These are phyloP conservation scores for Microcyclosporella mali DNA, from an alignment of 2,329 filamentous ascomycete species.

Conservation along the genomic window DNA sequence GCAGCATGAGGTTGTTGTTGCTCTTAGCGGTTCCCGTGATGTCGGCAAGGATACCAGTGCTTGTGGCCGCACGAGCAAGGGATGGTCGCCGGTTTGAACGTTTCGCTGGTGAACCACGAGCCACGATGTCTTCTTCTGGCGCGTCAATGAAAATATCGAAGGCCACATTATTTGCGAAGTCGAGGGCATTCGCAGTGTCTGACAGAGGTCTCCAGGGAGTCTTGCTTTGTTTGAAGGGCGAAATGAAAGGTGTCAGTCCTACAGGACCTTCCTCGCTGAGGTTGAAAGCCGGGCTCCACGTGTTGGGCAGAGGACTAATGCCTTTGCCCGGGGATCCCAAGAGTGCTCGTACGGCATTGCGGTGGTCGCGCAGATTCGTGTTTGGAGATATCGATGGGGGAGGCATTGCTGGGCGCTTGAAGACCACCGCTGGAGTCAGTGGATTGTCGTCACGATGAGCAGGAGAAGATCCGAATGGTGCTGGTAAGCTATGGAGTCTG, in stretches of 20 bases:
- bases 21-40: constrained; percentile 50
- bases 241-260: constrained; percentile 40
- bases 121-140: constrained; percentile 36
- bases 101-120: constrained; percentile 62
- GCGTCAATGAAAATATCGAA: constrained; percentile 57
- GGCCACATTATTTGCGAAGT: constrained; percentile 20
- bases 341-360: constrained; percentile 73
- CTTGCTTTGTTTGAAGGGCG: constrained; percentile 26
- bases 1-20: constrained; percentile 36
- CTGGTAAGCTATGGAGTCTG: constrained; percentile 42
- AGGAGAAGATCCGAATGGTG: constrained; percentile 35
- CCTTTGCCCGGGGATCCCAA: constrained; percentile 68
- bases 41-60: constrained; percentile 56
- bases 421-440: constrained; percentile 75
- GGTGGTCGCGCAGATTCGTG: constrained; percentile 83
- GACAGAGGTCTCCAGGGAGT: constrained; percentile 31
- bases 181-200: constrained; percentile 25
- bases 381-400: constrained; percentile 83
- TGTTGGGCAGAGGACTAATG: constrained; percentile 45
- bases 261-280: constrained; percentile 57
- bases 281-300: constrained; percentile 63
- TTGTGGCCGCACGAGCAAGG: constrained; percentile 57
- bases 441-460: constrained; percentile 44
- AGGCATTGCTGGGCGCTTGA: constrained; percentile 60
- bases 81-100: constrained; percentile 54